A percentile compares a stretch with the other conserved stretches of the same genome.
These are phyloP conservation scores for Bertia moriformis DNA, from an alignment of 2,329 filamentous ascomycete genomes.

Conservation along the genomic window DNA sequence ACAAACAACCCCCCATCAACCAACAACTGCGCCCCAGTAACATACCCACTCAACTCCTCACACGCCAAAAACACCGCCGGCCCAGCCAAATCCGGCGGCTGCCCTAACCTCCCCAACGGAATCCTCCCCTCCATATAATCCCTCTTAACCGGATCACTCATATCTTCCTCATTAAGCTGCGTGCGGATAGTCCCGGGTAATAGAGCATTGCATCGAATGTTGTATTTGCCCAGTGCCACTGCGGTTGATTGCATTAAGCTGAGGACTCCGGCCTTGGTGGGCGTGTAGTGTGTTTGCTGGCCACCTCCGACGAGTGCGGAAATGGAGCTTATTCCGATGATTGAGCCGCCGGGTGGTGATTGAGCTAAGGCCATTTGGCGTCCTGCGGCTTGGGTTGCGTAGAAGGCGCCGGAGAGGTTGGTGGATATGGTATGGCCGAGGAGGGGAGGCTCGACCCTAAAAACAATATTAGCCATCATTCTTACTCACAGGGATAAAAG, in stretches of 20 bases:
- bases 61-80: slow-evolving; percentile 56
- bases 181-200: slow-evolving; percentile 53
- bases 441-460: slow-evolving; percentile 34
- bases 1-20: slow-evolving; percentile 62
- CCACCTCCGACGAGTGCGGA: slow-evolving; percentile 45
- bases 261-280: slow-evolving; percentile 51
- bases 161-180: slow-evolving; percentile 50
- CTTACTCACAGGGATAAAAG: not conserved
- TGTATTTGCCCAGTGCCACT: slow-evolving; percentile 45
- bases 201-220: slow-evolving; percentile 51
- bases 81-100: slow-evolving; percentile 44
- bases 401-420: slow-evolving; percentile 53
- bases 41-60: slow-evolving; percentile 43
- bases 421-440: slow-evolving; percentile 42
- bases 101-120: slow-evolving; percentile 41
- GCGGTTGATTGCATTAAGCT: slow-evolving; percentile 52
- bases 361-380: slow-evolving; percentile 38
- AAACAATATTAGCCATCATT: not conserved
- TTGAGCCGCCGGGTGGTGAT: slow-evolving; percentile 40
- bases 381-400: slow-evolving; percentile 49
- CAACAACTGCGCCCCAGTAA: slow-evolving; percentile 49
- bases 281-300: slow-evolving; percentile 52
- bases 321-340: slow-evolving; percentile 46
- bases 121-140: slow-evolving; percentile 51
- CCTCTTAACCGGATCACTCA: slow-evolving; percentile 43